These are phyloP conservation scores for Ogataea nitratoaversa DNA, from an alignment of 805 yeast genomes.

Conservation along the genomic window DNA sequence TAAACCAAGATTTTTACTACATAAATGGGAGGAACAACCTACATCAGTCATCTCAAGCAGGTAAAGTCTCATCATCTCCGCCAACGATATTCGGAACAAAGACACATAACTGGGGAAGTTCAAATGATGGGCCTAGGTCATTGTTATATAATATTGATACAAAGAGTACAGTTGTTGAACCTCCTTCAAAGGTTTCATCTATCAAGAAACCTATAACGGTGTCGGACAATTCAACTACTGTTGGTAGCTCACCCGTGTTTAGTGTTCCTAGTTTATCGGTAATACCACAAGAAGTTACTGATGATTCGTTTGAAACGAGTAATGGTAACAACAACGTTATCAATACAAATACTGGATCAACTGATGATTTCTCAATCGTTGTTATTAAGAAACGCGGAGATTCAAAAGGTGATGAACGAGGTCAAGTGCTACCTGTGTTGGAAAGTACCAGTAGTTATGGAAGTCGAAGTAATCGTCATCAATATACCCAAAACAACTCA, in stretches of 20 bases:
- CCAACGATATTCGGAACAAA: slow-evolving; percentile 30
- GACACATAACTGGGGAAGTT: slow-evolving; percentile 29
- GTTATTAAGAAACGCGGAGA: slow-evolving; percentile 11
- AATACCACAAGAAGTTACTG: not conserved
- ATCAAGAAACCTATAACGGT: not conserved
- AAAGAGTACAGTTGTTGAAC: not conserved
- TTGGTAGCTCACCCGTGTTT: too few relatives aligned
- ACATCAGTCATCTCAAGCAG: not conserved
- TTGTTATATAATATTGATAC: slow-evolving; percentile 6
- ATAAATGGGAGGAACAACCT: not conserved
- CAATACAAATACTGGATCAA: slow-evolving; percentile 18
- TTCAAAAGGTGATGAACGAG: not conserved
- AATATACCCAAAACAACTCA: too few relatives aligned
- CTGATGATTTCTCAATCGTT: slow-evolving; percentile 21
- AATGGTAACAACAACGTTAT: too few relatives aligned
- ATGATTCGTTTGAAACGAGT: too few relatives aligned
- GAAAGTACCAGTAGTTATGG: not conserved
- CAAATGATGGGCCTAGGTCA: slow-evolving; percentile 18
- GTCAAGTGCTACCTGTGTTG: not conserved
- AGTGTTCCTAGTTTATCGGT: not conserved
- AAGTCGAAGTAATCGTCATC: not conserved
- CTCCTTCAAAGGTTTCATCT: not conserved
- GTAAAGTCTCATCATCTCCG: slow-evolving; percentile 1
- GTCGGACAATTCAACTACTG: too few relatives aligned
- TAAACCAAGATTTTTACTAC: not conserved